Conservation (phyloP, 768 basidiomycete genomes). For the Clitopilus hobsonii region DNA sequence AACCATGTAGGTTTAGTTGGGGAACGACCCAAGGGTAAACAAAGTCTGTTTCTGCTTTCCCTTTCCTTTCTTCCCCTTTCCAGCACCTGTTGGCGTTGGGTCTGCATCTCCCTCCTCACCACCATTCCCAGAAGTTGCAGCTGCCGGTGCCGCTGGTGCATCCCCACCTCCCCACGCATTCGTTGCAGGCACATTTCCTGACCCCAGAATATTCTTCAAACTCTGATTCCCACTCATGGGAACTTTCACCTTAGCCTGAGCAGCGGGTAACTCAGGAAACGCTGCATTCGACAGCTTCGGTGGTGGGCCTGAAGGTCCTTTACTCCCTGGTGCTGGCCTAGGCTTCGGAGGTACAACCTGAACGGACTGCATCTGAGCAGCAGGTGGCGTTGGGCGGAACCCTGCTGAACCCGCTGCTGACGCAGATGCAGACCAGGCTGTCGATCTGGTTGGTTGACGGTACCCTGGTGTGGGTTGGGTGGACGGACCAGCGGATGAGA, state of each 20-base stretch:
- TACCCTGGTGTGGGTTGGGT: conserved; percentile 12
- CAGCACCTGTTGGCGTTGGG: conserved; percentile 11
- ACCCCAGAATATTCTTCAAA: conserved; percentile 62
- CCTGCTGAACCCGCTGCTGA: conserved; percentile 30
- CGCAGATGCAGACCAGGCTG: too few species aligned
- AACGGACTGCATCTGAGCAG: conserved; percentile 21
- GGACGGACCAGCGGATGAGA: conserved; percentile 13
- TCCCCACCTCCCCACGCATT: conserved; percentile 37
- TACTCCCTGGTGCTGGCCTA: conserved; percentile 9
- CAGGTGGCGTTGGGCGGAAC: conserved; percentile 11
- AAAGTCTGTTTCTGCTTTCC: conserved; percentile 83
- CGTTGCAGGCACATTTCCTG: conserved; percentile 26
- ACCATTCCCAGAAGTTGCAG: conserved; percentile 6
- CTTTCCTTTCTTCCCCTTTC: conserved; percentile 71
- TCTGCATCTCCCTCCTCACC: conserved; percentile 9
- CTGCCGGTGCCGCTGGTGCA: conserved; percentile 7
- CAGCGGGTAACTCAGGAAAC: conserved; percentile 68
- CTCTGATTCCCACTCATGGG: conserved; percentile 60
- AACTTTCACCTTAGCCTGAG: conserved; percentile 34
- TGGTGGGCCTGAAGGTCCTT: conserved; percentile 18
- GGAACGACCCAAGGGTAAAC: conserved; percentile 59
- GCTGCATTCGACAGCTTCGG: conserved; percentile 49
- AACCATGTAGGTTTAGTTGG: conserved; percentile 19
- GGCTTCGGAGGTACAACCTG: conserved; percentile 13
- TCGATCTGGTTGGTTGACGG: conserved; percentile 38